Evolutionary conservation across 495 filamentous ascomycete genomes (phyloP), one percentile per base, ranked within the genome.

Genomic region (Podospora pseudocomata): DNA sequence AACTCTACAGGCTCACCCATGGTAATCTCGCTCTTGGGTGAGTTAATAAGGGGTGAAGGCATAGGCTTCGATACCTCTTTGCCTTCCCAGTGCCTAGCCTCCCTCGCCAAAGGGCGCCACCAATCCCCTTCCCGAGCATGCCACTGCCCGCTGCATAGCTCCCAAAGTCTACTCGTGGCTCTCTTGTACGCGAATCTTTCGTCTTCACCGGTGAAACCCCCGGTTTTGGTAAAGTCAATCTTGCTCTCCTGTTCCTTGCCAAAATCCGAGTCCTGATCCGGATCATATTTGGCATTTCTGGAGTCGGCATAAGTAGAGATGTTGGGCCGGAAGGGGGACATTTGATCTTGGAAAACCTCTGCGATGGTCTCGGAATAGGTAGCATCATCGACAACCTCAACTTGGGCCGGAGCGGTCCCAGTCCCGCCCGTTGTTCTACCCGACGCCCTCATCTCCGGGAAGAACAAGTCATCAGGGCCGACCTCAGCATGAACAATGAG

Each of bases 111-210:
- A n/a, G 89, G 89, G 74, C 84, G 82, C 86, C 88, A 89, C 88
- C 88, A 91, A 11, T 82, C 83, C 65, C 71, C 84, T 72, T 57
- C 77, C 65, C 88, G 72, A 4, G 80, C 81, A 76, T 90, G 89
- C 90, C 90, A 92, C 70, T 80, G 76, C 18, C 76, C 76, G 16
- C 86, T 83, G 72, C 89, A 91, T 73, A 92, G 83, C 77, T 92
- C 88, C 89, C 88, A 92, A 15, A 92, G 70, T 57, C 90, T 78
- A 66, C 87, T 89, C 59, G 82, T 77, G 6, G 89, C 90, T 3
- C 90, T 80, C 73, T 89, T 88, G 67, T 89, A 91, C 0, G 90
- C 90, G 71, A 92, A 93, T 15, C 80, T 80, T 74, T 91, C 90
- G 74, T 91, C 90, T 73, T 91, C 87, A 19, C 90, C 90, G 0